phyloP scores from a whole-genome alignment of 2,329 filamentous ascomycete genomes.

The Phyllosticta citribraziliensis region DNA sequence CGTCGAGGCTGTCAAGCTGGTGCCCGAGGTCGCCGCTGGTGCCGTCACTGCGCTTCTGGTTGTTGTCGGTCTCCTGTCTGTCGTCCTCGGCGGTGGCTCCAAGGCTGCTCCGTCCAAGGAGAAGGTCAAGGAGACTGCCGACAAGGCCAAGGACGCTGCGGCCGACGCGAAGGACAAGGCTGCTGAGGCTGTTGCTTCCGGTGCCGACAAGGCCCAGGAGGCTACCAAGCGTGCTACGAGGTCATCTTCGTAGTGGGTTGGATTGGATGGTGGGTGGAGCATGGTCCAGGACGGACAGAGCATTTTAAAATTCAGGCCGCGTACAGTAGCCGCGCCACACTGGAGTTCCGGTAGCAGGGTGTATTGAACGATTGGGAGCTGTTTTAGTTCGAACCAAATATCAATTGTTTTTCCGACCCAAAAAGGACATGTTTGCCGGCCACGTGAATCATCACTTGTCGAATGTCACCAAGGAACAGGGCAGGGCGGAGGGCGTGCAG shows the following conservation, averaged over 20 bases:
- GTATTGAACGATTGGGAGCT: not conserved
- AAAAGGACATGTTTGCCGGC: not conserved
- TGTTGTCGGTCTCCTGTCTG: slow-evolving; percentile 57
- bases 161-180: slow-evolving; percentile 58
- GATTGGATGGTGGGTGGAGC: not conserved
- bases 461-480: not conserved
- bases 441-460: not conserved
- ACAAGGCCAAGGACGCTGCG: slow-evolving; percentile 66
- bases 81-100: slow-evolving; percentile 56
- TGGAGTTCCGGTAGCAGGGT: slow-evolving; percentile 1
- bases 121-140: slow-evolving; percentile 61
- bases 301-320: slow-evolving; percentile 2
- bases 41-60: slow-evolving; percentile 61
- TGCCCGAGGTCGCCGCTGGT: slow-evolving; percentile 81
- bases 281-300: not conserved
- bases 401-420: not conserved
- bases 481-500: not conserved
- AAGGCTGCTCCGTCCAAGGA: slow-evolving; percentile 52
- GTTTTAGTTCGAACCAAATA: not conserved
- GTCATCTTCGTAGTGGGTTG: slow-evolving; percentile 24
- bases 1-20: slow-evolving; percentile 72
- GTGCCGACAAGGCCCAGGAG: slow-evolving; percentile 60
- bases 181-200: slow-evolving; percentile 50
- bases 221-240: slow-evolving; percentile 51
- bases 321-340: not conserved